These are phyloP conservation scores for Cnidoscolus chayamansa DNA, from an alignment of 441 rosid species.

Conservation along the genomic window DNA sequence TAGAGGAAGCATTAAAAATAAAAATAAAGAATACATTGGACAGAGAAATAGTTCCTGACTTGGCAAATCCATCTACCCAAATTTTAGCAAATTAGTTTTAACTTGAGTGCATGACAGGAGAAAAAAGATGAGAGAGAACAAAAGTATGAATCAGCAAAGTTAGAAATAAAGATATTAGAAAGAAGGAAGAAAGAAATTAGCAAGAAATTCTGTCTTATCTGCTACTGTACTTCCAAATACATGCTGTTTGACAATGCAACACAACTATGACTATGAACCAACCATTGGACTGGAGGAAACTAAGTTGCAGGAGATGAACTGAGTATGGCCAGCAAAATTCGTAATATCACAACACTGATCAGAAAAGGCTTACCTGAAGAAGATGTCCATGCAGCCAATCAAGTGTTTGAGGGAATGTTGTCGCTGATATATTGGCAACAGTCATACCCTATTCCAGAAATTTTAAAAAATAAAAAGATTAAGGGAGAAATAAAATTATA, in stretches of 20 bases:
- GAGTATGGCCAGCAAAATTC: neutral
- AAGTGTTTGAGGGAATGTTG: slow-evolving; percentile 72
- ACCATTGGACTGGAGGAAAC: neutral
- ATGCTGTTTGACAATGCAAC: neutral
- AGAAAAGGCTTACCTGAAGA: slow-evolving; percentile 53
- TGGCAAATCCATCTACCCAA: neutral
- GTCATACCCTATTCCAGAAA: slow-evolving; percentile 48
- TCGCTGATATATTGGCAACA: slow-evolving; percentile 62
- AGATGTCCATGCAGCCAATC: slow-evolving; percentile 74
- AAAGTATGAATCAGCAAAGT: neutral
- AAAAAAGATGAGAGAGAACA: neutral
- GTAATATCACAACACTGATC: slow-evolving; percentile 5
- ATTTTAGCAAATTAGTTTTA: neutral
- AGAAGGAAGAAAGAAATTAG: neutral
- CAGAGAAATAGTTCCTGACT: neutral
- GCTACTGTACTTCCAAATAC: neutral
- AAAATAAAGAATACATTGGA: neutral
- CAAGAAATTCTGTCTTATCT: slow-evolving; percentile 3
- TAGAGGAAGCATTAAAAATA: neutral
- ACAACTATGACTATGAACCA: neutral
- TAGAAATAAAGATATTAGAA: neutral
- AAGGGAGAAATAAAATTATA: neutral
- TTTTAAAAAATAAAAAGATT: slow-evolving; percentile 4
- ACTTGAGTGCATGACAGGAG: neutral
- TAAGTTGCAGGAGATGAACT: no score